These are phyloP conservation scores for Aspergillus quadricinctus DNA, from an alignment of 2,329 filamentous ascomycete genomes.

Conservation along the genomic window DNA sequence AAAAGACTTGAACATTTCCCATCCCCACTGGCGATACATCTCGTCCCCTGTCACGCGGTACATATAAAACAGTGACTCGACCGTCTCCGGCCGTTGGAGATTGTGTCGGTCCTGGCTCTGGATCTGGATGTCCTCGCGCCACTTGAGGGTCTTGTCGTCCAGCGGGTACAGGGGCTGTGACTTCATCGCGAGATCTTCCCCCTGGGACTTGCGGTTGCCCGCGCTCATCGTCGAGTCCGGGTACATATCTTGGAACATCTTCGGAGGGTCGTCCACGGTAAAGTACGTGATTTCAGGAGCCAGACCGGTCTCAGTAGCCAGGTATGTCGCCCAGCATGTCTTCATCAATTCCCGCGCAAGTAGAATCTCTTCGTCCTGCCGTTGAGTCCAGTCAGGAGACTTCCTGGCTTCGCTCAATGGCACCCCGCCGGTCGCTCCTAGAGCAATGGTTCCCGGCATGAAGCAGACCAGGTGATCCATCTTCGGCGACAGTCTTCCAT, in stretches of 20 bases:
- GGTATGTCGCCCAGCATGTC: conserved; percentile 98
- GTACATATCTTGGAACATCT: conserved; percentile 40
- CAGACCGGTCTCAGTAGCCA: conserved; percentile 82
- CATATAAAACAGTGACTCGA: conserved; percentile 98
- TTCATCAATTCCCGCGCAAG: conserved; percentile 89
- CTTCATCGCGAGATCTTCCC: conserved; percentile 30
- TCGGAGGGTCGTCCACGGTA: conserved; percentile 65
- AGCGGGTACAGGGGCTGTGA: conserved; percentile 32
- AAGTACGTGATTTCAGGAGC: conserved; percentile 95
- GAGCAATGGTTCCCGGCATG: conserved; percentile 90
- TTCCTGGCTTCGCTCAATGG: conserved; percentile 71
- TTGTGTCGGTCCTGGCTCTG: conserved; percentile 85
- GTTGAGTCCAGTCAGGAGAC: conserved; percentile 65
- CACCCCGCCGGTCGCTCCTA: conserved; percentile 76
- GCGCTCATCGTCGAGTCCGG: conserved; percentile 26
- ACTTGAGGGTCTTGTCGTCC: conserved; percentile 40
- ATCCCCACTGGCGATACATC: conserved; percentile 91
- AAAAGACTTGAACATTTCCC: conserved; percentile 96
- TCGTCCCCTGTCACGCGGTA: conserved; percentile 92
- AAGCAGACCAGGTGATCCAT: conserved; percentile 99
- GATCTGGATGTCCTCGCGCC: conserved; percentile 75
- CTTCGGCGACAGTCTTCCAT: conserved; percentile 67
- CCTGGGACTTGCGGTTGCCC: conserved; percentile 27
- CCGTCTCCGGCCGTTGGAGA: conserved; percentile 88
- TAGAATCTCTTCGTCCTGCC: conserved; percentile 80